phyloP scores from a whole-genome alignment of 2,329 filamentous ascomycete genomes.

The Byssothecium circinans region DNA sequence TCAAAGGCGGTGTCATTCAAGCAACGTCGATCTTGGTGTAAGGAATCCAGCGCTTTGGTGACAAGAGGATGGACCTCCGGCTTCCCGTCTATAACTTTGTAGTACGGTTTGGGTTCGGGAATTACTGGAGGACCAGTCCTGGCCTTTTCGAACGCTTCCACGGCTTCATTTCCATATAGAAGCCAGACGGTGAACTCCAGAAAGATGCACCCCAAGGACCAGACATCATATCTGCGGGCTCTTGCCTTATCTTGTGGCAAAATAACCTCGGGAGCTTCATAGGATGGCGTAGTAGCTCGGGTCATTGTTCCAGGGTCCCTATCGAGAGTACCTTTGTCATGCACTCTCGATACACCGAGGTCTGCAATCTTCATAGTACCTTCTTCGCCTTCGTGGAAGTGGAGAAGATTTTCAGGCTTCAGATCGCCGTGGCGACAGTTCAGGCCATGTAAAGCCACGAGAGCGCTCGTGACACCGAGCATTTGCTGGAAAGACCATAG shows the following conservation, averaged over 20 bases:
- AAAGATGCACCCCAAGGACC: slow-evolving; percentile 1
- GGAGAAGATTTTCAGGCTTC: slow-evolving; percentile 18
- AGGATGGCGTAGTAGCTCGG: slow-evolving; percentile 8
- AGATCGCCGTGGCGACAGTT: slow-evolving; percentile 16
- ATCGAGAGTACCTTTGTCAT: slow-evolving; percentile 1
- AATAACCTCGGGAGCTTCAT: slow-evolving; percentile 11
- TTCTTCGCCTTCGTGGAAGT: slow-evolving; percentile 1
- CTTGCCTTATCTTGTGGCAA: too few species aligned
- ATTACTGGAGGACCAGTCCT: background rate
- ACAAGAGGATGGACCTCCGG: slow-evolving; percentile 8
- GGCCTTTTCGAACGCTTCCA: background rate
- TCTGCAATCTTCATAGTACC: slow-evolving; percentile 9
- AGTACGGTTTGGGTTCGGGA: background rate
- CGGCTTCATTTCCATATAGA: background rate
- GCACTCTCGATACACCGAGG: slow-evolving; percentile 6
- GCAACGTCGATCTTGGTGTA: slow-evolving; percentile 7
- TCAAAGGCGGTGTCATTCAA: background rate
- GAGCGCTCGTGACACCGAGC: slow-evolving; percentile 7
- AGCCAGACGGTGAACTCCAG: slow-evolving; percentile 7
- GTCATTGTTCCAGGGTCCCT: slow-evolving; percentile 1
- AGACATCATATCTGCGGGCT: background rate
- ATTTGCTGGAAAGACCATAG: slow-evolving; percentile 13
- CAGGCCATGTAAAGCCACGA: slow-evolving; percentile 7
- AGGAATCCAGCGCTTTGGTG: background rate
- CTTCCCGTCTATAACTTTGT: background rate